A percentile compares a stretch with the other conserved stretches of the same genome.
These are phyloP conservation scores for Colletotrichum euphorbiae DNA, from an alignment of 2,329 filamentous ascomycete genomes.

Conservation along the genomic window DNA sequence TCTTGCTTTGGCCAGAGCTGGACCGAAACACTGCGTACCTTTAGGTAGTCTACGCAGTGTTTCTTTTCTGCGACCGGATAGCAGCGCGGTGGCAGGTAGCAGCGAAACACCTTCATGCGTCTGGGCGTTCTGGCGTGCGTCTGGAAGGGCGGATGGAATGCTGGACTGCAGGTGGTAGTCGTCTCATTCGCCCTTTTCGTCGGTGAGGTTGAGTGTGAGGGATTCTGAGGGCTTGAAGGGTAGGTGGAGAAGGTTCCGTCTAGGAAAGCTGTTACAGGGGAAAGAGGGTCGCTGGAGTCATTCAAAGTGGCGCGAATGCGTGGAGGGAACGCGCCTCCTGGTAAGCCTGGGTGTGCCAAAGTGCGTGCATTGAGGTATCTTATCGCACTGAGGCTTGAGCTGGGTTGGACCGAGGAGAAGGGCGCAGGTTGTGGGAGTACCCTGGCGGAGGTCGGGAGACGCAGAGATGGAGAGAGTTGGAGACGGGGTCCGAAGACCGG, in stretches of 20 bases:
- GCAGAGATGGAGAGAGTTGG: constrained; percentile 3
- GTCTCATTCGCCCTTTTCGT: constrained; percentile 1
- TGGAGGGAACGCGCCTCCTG: no score
- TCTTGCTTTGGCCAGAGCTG: constrained; percentile 5
- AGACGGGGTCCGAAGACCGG: constrained; percentile 20
- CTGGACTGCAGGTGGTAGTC: constrained; percentile 9
- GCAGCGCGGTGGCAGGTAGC: constrained; percentile 1
- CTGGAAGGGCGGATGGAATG: constrained; percentile 37
- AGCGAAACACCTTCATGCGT: constrained; percentile 26
- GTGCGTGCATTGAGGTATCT: constrained; percentile 11
- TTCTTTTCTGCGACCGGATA: constrained; percentile 13
- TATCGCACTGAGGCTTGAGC: no score
- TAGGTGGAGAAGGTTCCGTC: constrained; percentile 32
- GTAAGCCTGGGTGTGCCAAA: not conserved
- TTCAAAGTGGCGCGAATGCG: not conserved
- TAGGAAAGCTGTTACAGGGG: constrained; percentile 25
- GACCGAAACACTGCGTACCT: constrained; percentile 23
- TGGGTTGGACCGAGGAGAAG: not conserved
- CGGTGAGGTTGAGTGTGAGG: not conserved
- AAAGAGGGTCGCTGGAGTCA: constrained; percentile 30
- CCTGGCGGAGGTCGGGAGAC: not conserved
- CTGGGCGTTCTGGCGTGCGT: constrained; percentile 35
- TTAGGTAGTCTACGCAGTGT: no score
- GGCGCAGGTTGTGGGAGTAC: not conserved
- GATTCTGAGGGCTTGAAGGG: not conserved